Percentiles rank a stretch among this genome's conserved stretches.
Conservation (phyloP, 169 alveolate genomes). For the Cryptosporidium parvum region DNA sequence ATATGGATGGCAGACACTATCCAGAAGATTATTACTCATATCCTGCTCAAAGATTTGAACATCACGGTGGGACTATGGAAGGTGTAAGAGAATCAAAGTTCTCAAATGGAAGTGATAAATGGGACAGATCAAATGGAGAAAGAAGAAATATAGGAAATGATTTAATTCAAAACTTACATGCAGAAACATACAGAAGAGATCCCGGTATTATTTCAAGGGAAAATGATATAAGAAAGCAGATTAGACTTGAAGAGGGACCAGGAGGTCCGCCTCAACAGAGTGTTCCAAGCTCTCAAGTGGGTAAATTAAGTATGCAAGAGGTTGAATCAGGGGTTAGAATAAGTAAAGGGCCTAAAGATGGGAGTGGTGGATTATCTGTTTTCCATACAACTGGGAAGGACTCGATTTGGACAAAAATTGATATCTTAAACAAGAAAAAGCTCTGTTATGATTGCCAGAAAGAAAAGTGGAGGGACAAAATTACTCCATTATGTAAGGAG, state of each 20-base stretch:
- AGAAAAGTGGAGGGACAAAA: constrained; percentile 64
- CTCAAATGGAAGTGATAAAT: constrained; percentile 60
- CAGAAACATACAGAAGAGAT: background rate
- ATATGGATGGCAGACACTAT: constrained; percentile 25
- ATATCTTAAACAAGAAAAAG: constrained; percentile 21
- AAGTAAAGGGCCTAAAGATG: background rate
- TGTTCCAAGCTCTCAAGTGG: constrained; percentile 8
- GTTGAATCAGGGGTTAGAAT: constrained; percentile 60
- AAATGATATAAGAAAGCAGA: constrained; percentile 7
- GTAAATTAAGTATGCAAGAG: constrained; percentile 5
- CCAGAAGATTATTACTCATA: constrained; percentile 25
- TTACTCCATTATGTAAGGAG: constrained; percentile 59
- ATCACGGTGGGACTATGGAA: constrained; percentile 12
- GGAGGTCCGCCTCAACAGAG: constrained; percentile 2
- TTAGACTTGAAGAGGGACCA: constrained; percentile 1
- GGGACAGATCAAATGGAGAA: constrained; percentile 51
- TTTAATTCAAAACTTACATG: background rate
- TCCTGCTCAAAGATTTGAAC: constrained; percentile 7
- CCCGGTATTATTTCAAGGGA: background rate
- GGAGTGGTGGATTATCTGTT: constrained; percentile 7
- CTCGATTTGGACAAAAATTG: constrained; percentile 63
- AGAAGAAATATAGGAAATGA: background rate
- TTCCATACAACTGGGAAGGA: constrained; percentile 44
- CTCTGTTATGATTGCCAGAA: constrained; percentile 71
- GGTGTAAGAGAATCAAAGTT: constrained; percentile 31